These are phyloP conservation scores for Coprinopsis cinerea DNA, from an alignment of 768 basidiomycete species.

Conservation along the genomic window DNA sequence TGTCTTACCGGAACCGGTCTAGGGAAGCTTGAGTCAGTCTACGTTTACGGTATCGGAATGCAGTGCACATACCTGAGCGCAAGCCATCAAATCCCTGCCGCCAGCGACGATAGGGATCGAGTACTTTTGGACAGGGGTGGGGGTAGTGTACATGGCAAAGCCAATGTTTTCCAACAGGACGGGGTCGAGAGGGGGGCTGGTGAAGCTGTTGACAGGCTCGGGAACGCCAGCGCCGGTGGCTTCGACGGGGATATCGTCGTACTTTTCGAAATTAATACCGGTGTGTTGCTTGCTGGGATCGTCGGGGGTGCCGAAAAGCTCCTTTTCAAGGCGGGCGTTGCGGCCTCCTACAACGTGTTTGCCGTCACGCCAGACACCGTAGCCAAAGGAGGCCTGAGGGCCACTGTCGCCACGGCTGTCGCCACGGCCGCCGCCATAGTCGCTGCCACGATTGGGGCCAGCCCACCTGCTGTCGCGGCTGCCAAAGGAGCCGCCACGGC, in stretches of 20 bases:
- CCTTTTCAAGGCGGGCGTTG: slow-evolving; percentile 89
- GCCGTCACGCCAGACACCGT: slow-evolving; percentile 85
- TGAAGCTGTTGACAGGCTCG: slow-evolving; percentile 85
- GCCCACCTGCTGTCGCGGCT: slow-evolving; percentile 8
- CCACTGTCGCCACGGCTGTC: slow-evolving; percentile 29
- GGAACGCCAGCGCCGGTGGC: slow-evolving; percentile 97
- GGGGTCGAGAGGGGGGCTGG: slow-evolving; percentile 83
- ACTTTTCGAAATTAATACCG: slow-evolving; percentile 99
- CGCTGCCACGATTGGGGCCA: slow-evolving; percentile 32
- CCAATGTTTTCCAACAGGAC: slow-evolving; percentile 94
- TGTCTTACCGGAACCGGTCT: slow-evolving; percentile 99
- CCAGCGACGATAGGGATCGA: slow-evolving; percentile 96
- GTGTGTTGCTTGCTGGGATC: slow-evolving; percentile 90
- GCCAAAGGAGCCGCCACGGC: slow-evolving; percentile 26
- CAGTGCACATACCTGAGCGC: slow-evolving; percentile 64
- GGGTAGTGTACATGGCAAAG: slow-evolving; percentile 87
- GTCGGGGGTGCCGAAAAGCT: slow-evolving; percentile 85
- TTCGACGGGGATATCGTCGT: slow-evolving; percentile 99
- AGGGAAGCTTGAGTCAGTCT: slow-evolving; percentile 17
- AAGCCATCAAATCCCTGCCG: slow-evolving; percentile 90
- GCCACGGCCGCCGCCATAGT: slow-evolving; percentile 27
- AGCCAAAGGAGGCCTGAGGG: slow-evolving; percentile 35
- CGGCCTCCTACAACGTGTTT: slow-evolving; percentile 78
- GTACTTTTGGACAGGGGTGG: slow-evolving; percentile 99
- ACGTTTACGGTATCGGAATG: slow-evolving; percentile 12